Percentiles rank a stretch among this genome's conserved stretches.
Conservation (phyloP, 108 stramenopile genomes). For the Pseudonitzschia multiseries region DNA sequence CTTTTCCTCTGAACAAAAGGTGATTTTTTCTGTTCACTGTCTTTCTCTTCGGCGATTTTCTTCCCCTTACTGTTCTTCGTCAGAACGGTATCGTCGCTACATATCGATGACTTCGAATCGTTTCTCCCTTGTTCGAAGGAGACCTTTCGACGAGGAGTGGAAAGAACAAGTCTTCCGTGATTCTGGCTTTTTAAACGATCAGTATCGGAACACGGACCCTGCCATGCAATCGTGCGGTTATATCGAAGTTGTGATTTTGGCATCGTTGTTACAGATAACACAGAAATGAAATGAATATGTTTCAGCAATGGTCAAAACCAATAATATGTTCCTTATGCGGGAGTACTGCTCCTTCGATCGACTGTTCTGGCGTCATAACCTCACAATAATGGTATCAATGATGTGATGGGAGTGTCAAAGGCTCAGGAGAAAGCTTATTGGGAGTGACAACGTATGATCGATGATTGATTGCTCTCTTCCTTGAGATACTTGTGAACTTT, state of each 20-base stretch:
- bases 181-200: not conserved
- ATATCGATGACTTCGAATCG: slow-evolving; percentile 1
- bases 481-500: not conserved
- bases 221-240: not conserved
- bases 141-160: slow-evolving; percentile 22
- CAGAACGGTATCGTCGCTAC: slow-evolving; percentile 6
- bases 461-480: slow-evolving; percentile 7
- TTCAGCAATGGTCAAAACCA: not conserved
- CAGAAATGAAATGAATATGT: not conserved
- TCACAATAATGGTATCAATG: not conserved
- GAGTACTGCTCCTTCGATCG: not conserved
- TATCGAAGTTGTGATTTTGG: not conserved
- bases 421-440: not conserved
- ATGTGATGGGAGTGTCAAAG: not conserved
- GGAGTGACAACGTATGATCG: not conserved
- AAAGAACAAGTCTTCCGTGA: not conserved
- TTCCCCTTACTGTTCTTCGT: not conserved
- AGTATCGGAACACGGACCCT: not conserved
- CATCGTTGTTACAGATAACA: not conserved
- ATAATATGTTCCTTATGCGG: no score
- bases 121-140: slow-evolving; percentile 27
- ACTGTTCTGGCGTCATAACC: no score
- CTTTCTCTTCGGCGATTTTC: not conserved
- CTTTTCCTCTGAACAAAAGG: not conserved
- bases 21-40: not conserved